phyloP scores from a whole-genome alignment of 2,329 filamentous ascomycete genomes.

The Cercospora janseana region DNA sequence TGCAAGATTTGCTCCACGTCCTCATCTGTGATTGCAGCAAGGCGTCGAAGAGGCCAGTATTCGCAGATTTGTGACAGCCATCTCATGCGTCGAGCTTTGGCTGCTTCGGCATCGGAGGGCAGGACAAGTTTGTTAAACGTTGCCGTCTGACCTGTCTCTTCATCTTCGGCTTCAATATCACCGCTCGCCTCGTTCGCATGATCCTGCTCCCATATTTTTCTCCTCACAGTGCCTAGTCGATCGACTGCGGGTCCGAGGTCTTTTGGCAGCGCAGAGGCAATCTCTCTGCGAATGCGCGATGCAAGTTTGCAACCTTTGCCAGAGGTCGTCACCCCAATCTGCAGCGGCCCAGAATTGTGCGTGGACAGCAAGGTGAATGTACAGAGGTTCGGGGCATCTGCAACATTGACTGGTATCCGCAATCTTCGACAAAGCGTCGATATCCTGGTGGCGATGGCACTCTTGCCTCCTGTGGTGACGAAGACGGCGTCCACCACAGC shows the following conservation, averaged over 20 bases:
- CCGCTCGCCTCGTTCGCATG: conserved; percentile 52
- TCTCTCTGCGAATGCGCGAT: conserved; percentile 81
- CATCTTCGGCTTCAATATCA: conserved; percentile 50
- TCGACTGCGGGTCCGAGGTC: conserved; percentile 75
- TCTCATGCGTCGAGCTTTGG: conserved; percentile 77
- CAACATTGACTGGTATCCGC: conserved; percentile 89
- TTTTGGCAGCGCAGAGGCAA: conserved; percentile 73
- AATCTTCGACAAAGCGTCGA: conserved; percentile 72
- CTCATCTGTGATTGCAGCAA: conserved; percentile 74
- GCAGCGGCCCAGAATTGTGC: conserved; percentile 83
- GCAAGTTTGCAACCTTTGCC: conserved; percentile 92
- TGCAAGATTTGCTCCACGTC: conserved; percentile 76
- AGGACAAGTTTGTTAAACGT: conserved; percentile 81
- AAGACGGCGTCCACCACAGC: conserved; percentile 87
- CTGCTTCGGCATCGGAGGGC: conserved; percentile 69
- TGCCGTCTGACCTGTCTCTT: conserved; percentile 71
- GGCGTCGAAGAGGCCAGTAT: conserved; percentile 87
- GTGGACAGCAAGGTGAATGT: conserved; percentile 88
- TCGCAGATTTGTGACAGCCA: conserved; percentile 97
- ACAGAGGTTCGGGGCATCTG: conserved; percentile 81
- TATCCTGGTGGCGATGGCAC: conserved; percentile 58
- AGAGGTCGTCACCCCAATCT: conserved; percentile 93
- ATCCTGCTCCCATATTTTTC: conserved; percentile 72
- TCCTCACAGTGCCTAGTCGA: conserved; percentile 69
- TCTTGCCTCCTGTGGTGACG: conserved; percentile 62